A percentile compares a stretch with the other conserved stretches of the same genome.
Conservation (phyloP, 352 stramenopile genomes). For the Lagenidium giganteum region DNA sequence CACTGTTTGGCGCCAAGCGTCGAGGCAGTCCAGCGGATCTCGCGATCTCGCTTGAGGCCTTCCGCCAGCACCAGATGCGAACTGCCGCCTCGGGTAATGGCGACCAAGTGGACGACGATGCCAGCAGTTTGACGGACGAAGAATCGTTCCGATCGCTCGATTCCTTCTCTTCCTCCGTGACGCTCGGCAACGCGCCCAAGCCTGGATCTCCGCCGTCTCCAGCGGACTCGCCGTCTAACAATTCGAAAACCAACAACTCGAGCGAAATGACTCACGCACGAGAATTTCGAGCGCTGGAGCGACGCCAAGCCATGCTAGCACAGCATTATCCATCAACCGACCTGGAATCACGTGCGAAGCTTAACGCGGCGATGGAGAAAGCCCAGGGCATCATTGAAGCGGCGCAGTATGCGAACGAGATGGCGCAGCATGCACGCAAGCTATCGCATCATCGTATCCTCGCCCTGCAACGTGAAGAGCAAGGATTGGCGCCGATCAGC, state of each 20-base stretch:
- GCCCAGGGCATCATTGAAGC: constrained; percentile 59
- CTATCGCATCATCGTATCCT: constrained; percentile 60
- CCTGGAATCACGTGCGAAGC: constrained; percentile 25
- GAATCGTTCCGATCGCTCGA: constrained; percentile 28
- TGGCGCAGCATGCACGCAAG: constrained; percentile 70
- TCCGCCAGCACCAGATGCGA: constrained; percentile 55
- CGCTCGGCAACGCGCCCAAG: too few relatives aligned
- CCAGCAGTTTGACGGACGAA: constrained; percentile 33
- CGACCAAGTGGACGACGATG: constrained; percentile 23
- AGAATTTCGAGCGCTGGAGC: constrained; percentile 14
- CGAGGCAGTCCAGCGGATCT: constrained; percentile 65
- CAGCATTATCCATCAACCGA: constrained; percentile 9
- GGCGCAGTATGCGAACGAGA: constrained; percentile 52
- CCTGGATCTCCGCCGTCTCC: too few relatives aligned
- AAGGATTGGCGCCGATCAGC: constrained; percentile 24
- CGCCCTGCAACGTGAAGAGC: constrained; percentile 59
- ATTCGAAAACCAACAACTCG: too few relatives aligned
- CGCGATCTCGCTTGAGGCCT: constrained; percentile 74
- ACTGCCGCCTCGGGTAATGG: constrained; percentile 53
- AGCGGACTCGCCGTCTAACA: constrained; percentile 4
- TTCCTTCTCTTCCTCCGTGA: constrained; percentile 26
- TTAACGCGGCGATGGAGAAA: constrained; percentile 38
- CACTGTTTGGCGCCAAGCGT: constrained; percentile 55
- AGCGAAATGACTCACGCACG: too few relatives aligned
- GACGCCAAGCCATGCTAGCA: constrained; percentile 14